These are phyloP conservation scores for Hypoxylon rickii DNA, from an alignment of 495 filamentous ascomycete genomes.

Conservation along the genomic window DNA sequence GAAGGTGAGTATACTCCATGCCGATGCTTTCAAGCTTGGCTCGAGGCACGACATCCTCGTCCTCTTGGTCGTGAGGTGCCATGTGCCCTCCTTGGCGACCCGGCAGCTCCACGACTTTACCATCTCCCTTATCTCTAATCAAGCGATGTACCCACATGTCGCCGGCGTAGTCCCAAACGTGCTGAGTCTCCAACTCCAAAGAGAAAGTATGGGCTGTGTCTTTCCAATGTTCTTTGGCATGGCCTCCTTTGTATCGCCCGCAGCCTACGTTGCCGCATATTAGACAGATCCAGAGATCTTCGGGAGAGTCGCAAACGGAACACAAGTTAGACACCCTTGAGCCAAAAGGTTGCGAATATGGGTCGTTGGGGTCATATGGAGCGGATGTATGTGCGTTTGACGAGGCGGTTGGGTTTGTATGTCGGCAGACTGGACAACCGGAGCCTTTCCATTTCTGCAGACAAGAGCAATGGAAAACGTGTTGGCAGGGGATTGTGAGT, in stretches of 20 bases:
- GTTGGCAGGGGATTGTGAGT: slow-evolving; percentile 94
- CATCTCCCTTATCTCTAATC: slow-evolving; percentile 88
- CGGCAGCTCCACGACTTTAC: slow-evolving; percentile 85
- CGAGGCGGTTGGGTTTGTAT: slow-evolving; percentile 59
- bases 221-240: slow-evolving; percentile 94
- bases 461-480: slow-evolving; percentile 97
- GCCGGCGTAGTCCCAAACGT: slow-evolving; percentile 96
- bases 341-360: slow-evolving; percentile 56
- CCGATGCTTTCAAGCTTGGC: slow-evolving; percentile 92
- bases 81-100: slow-evolving; percentile 31
- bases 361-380: slow-evolving; percentile 45
- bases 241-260: slow-evolving; percentile 89
- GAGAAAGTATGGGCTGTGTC: slow-evolving; percentile 86
- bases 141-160: slow-evolving; percentile 96
- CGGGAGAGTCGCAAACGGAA: slow-evolving; percentile 71
- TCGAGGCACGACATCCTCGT: slow-evolving; percentile 76
- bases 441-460: slow-evolving; percentile 94
- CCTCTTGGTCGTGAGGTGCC: slow-evolving; percentile 38
- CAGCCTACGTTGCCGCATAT: slow-evolving; percentile 95
- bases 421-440: slow-evolving; percentile 93
- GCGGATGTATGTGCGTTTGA: slow-evolving; percentile 24
- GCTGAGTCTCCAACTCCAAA: slow-evolving; percentile 88
- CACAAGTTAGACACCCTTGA: slow-evolving; percentile 59
- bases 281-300: slow-evolving; percentile 91
- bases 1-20: slow-evolving; percentile 90